Evolutionary conservation across 1,284 basidiomycete genomes (phyloP), one percentile per base, ranked within the genome.

Genomic region (Papiliotrema laurentii): DNA sequence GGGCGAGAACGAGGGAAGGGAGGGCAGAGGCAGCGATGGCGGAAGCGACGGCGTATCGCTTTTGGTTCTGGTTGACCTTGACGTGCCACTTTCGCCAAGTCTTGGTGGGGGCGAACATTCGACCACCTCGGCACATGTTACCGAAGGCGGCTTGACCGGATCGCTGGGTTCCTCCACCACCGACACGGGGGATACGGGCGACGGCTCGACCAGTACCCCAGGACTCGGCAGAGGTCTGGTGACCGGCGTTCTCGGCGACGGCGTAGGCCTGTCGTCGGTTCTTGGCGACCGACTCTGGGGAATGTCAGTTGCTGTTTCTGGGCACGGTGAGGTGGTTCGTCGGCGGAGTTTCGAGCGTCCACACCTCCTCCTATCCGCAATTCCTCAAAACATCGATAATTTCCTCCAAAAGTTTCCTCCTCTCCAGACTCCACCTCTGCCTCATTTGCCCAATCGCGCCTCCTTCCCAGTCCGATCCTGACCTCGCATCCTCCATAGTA

Each of bases 141-240:
- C 94, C 96, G 80, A 98, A 97, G 36, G 94, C 93, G 74, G 90
- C 96, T 82, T 96, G 92, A 58, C 94, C 94, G 56, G 94, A 94
- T 68, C 96, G 89, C 81, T 94, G 90, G 63, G 96, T 98, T 79
- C 94, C 96, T 76, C 90, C 88, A 77, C 96, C 94, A 74, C 91
- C 91, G 60, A 98, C 94, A 90, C 96, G 94, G 77, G 96, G 96
- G 75, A 98, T 98, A 94, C 94, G 94, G 43, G 94, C 96, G 61
- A 99, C 94, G 67, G 96, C 96, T 80, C 96, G 92, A 87, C 94
- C 94, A 65, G 94, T 99, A 80, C 94, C 94, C 94, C 94, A 99
- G 45, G 96, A 98, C 61, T 73, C 71, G 60, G 94, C 94, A 59
- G 86, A 90, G 68, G 96, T 98, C 79, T 99, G 94, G 81, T 97